Evolutionary conservation across 768 basidiomycete genomes (phyloP), one percentile per base, ranked within the genome.

Genomic region (Mycena olivaceomarginata): DNA sequence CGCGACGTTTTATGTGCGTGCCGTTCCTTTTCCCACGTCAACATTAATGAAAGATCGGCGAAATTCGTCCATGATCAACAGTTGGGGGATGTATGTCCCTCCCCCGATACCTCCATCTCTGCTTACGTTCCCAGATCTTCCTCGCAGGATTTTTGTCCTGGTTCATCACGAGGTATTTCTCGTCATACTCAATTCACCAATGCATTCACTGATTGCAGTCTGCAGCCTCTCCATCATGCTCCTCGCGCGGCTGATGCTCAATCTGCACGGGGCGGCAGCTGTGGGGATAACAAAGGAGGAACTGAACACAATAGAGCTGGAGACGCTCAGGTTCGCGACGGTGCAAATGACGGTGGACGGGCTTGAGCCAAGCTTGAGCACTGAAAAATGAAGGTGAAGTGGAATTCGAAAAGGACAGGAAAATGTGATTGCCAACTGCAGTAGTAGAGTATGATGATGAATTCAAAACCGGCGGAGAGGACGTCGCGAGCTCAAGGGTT

Each of bases 381-480:
- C 67, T 53, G 53, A 57, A 68, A 68, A 68, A 51, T 57, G 67
- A 68, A 68, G 67, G 37, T 68, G 67, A 41, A 68, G 40, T 68
- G 43, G 67, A 57, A 56, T 57, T 68, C 48, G 20, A 53, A 67
- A 67, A 67, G 65, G 65, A 53, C 31, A 53, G 39, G n/a, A 53
- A 4, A 67, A 41, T 56, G 51, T 68, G 53, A 68, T 13, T 67
- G 22, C 45, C 25, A 48, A 67, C 65, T 39, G 39, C 25, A 25
- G 25, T 16, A 68, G 66, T 53, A 67, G 66, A 31, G 59, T 62
- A 63, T 41, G 39, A 63, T 43, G 40, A 41, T 31, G 57, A 51
- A 9, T 51, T 51, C 10, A 51, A 51, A 9, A 51, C 48, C 16
- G 18, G 48, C 48, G 48, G 10, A 51, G 48, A 51, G 48, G 16